Base-by-base conservation (phyloP, 1,139 yeast species). In the Pichia sp. region DNA sequence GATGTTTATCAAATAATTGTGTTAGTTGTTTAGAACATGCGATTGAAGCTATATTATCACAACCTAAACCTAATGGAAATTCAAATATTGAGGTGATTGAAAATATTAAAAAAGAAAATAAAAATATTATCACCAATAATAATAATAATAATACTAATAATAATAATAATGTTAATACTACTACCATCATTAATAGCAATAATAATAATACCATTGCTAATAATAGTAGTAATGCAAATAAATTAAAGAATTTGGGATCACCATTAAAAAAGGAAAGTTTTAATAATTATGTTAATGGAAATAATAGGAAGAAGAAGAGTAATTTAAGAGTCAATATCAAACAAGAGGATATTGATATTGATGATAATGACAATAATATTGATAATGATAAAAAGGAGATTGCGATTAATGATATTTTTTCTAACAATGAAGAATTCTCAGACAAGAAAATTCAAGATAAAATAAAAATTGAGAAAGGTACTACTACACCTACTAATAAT, bases 1-100 rank as follows among this genome's bases (percentile, higher is more conserved):
- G 89, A 1, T 71, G 79, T 23, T 61, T 82, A 32, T 76, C 85
- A 8, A 68, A 68, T 53, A 76, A 74, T 50, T 76, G 85, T 37
- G 67, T 76, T 37, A 72, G 70, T 46, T 64, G 79, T 36, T 55
- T 81, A 35, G 90, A 82, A 53, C 65, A 70, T 55, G 74, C 89
- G 0, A 66, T 82, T 23, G 74, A 78, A 44, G 68, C 77, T 51
- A 73, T 76, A 28, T 62, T 78, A 47, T 66, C 63, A 7, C 60
- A 59, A 22, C 68, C 70, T 3, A 58, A 55, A 35, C 27, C 43
- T 20, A 36, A 30, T 30, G 32, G 30, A 12, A 29, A 8, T 32
- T 3, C 25, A 4, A 20, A 7, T 32, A 9, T 20, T 26, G 30
- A 30, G 24, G 6, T 37, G 28, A 16, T 39, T 29, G 39, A 38